These are phyloP conservation scores for Pythium phragmitis DNA, from an alignment of 352 stramenopile genomes.

Conservation along the genomic window DNA sequence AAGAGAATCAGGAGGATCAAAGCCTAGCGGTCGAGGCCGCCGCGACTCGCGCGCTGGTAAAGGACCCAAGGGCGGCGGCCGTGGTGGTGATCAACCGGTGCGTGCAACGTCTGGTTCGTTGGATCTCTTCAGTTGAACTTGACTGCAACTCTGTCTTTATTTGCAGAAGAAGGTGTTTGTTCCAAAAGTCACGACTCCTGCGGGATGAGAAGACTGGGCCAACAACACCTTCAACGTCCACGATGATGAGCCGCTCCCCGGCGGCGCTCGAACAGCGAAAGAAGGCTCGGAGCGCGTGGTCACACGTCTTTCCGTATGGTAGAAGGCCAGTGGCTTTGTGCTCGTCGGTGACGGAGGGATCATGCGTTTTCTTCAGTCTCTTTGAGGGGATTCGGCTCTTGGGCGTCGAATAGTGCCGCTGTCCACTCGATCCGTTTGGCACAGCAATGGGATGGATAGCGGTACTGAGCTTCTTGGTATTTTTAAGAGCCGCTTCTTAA, in stretches of 20 bases:
- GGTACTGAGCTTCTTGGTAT: conserved; percentile 1
- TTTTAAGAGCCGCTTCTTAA: conserved; percentile 10
- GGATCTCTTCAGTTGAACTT: not conserved
- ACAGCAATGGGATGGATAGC: conserved; percentile 1
- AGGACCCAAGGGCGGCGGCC: conserved; percentile 13
- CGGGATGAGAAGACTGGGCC: conserved; percentile 15
- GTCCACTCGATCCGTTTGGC: not conserved
- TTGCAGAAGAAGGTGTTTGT: conserved; percentile 64
- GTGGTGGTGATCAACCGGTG: conserved; percentile 23
- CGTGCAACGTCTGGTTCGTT: not conserved
- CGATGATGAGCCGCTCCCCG: conserved; percentile 4
- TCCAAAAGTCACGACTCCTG: conserved; percentile 47
- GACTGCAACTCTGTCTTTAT: not conserved
- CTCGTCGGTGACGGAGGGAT: not conserved
- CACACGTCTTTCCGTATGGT: not conserved
- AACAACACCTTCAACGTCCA: not conserved
- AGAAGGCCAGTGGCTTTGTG: not conserved
- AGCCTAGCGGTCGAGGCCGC: conserved; percentile 1
- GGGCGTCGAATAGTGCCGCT: not conserved
- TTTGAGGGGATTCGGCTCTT: conserved; percentile 1
- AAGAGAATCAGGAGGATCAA: conserved; percentile 6
- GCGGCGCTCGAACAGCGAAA: not conserved
- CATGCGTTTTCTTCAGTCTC: not conserved
- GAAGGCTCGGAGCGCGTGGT: not conserved
- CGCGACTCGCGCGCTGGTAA: conserved; percentile 14